Evolutionary conservation across 2,329 filamentous ascomycete species (phyloP).

Genomic region (Botrytis paeoniae): DNA sequence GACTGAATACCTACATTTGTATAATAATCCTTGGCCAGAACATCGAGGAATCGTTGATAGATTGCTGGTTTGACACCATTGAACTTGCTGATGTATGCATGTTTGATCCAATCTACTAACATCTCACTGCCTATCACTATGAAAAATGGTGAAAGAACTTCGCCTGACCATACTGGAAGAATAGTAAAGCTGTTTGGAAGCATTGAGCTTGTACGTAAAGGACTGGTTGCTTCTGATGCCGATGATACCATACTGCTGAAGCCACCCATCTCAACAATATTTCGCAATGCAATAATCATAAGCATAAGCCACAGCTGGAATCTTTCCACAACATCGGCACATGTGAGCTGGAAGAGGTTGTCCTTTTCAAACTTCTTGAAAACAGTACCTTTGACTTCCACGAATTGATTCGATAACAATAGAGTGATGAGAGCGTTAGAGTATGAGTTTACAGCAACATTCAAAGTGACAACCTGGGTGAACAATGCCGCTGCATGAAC

Average conservation of each 20-base stretch:
- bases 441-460: slow-evolving; percentile 97
- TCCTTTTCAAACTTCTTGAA: slow-evolving; percentile 99
- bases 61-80: slow-evolving; percentile 93
- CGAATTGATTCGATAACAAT: slow-evolving; percentile 94
- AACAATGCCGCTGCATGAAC: slow-evolving; percentile 85
- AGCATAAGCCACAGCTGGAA: slow-evolving; percentile 99
- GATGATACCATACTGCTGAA: slow-evolving; percentile 58
- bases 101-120: slow-evolving; percentile 94
- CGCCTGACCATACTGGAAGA: slow-evolving; percentile 80
- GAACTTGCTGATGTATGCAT: slow-evolving; percentile 97
- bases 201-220: slow-evolving; percentile 65
- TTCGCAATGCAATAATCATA: slow-evolving; percentile 90
- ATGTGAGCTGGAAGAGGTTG: slow-evolving; percentile 93
- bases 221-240: slow-evolving; percentile 50
- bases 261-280: slow-evolving; percentile 92
- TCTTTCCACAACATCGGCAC: slow-evolving; percentile 92
- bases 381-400: slow-evolving; percentile 96
- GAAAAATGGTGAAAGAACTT: slow-evolving; percentile 88
- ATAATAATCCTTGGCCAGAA: slow-evolving; percentile 97
- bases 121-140: slow-evolving; percentile 95
- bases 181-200: slow-evolving; percentile 89
- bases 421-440: slow-evolving; percentile 92
- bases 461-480: slow-evolving; percentile 96
- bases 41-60: slow-evolving; percentile 86
- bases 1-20: slow-evolving; percentile 63